Conservation (phyloP, 2,329 filamentous ascomycete species). For the Gnomoniopsis smithogilvyi region DNA sequence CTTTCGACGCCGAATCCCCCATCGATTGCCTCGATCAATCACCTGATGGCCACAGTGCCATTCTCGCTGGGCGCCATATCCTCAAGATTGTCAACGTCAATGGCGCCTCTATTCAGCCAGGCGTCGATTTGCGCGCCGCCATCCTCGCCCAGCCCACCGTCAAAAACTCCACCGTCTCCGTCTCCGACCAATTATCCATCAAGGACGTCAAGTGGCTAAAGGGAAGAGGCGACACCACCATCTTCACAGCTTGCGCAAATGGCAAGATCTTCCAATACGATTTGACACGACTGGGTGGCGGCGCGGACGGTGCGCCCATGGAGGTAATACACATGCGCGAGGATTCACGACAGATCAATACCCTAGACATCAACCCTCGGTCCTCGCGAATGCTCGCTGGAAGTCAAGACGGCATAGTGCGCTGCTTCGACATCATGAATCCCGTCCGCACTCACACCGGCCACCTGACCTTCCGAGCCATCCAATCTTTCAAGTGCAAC, state of each 20-base stretch:
- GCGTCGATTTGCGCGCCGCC: constrained; percentile 54
- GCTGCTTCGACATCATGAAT: constrained; percentile 56
- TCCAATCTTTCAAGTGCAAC: constrained; percentile 47
- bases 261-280: constrained; percentile 66
- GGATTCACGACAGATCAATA: constrained; percentile 62
- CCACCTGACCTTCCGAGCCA: constrained; percentile 45
- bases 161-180: constrained; percentile 36
- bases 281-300: constrained; percentile 46
- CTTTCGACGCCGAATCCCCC: constrained; percentile 49
- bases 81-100: constrained; percentile 60
- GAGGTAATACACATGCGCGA: constrained; percentile 58
- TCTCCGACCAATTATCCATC: constrained; percentile 59
- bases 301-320: constrained; percentile 39
- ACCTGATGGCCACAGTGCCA: constrained; percentile 51
- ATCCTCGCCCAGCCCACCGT: constrained; percentile 48
- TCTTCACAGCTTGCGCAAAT: constrained; percentile 62
- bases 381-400: constrained; percentile 58
- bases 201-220: constrained; percentile 58
- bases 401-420: constrained; percentile 61
- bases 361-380: constrained; percentile 58
- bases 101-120: constrained; percentile 50
- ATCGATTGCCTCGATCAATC: constrained; percentile 58
- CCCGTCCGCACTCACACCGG: constrained; percentile 46
- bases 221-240: constrained; percentile 44
- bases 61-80: constrained; percentile 57